Conservation (phyloP, 495 filamentous ascomycete species). For the Staphylotrichum longicolle region DNA sequence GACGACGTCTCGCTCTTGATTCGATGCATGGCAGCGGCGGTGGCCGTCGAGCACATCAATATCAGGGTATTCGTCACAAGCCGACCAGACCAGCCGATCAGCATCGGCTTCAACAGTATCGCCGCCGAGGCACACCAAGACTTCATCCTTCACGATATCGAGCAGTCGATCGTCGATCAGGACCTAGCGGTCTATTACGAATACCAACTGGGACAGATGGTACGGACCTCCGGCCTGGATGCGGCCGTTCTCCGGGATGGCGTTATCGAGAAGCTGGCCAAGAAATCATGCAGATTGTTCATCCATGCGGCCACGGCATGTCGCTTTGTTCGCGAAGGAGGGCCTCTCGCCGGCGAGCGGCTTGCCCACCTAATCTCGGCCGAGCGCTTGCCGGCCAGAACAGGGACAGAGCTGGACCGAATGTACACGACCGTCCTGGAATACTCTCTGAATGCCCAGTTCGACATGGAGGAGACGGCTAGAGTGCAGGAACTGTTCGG, state of each 20-base stretch:
- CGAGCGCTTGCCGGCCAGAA: constrained; percentile 1
- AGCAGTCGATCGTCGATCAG: not conserved
- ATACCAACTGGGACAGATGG: not conserved
- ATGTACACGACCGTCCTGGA: constrained; percentile 6
- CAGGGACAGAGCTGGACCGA: constrained; percentile 1
- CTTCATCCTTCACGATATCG: constrained; percentile 2
- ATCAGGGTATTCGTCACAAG: not conserved
- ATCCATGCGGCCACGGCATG: constrained; percentile 11
- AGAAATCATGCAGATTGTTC: not conserved
- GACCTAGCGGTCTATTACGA: not conserved
- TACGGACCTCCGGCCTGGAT: not conserved
- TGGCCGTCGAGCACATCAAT: not conserved
- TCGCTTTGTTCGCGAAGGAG: constrained; percentile 4
- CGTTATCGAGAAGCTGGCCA: not conserved
- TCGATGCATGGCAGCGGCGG: not conserved
- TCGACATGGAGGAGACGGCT: constrained; percentile 1
- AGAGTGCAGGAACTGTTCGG: not conserved
- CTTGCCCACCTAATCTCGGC: not conserved
- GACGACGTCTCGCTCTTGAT: not conserved
- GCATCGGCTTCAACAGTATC: not conserved
- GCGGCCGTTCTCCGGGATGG: not conserved
- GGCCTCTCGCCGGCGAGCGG: not conserved
- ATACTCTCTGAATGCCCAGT: not conserved
- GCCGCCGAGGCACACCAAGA: not conserved
- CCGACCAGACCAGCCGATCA: not conserved